Evolutionary conservation across 2,329 filamentous ascomycete species (phyloP), one percentile per base, ranked within the genome.

Genomic region (Fusarium chlamydosporum): DNA sequence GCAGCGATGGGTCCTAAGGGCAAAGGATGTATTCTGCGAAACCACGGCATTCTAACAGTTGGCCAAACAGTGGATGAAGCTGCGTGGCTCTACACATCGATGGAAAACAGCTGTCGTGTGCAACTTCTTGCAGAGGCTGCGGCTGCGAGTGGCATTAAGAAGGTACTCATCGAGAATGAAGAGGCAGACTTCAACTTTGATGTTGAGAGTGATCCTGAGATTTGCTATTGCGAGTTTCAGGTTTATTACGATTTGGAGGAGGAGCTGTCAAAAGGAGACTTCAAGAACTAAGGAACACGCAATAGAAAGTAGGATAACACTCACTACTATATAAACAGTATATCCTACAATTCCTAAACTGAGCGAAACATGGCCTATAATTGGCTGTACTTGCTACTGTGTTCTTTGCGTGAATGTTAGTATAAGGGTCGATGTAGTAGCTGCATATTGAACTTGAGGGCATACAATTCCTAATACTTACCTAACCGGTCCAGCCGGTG

Each of bases 11-110:
- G 90, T 0, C 66, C 68, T 2, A 76, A 80, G 0, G 86, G 85
- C 61, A 91, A 85, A 75, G 89, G 84, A 2, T 82, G 88, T 68
- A 90, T 92, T 34, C 78, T 93, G 46, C 82, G 88, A 58, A 93
- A 93, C 74, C 91, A 93, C 71, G 91, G 91, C 0, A 78, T 93
- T 13, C 72, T 93, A 50, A 92, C 90, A 0, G 89, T 92, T 0
- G 91, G 91, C 0, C 72, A 76, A 6, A 93, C 90, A 0, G 90
- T 93, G 3, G 91, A 93, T 68, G 91, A 93, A 77, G 91, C 91
- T 0, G 89, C 89, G 0, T 92, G 88, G 75, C 77, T 92, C 56
- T 92, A 91, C 76, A 88, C 87, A 0, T 80, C 89, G 7, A 83
- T 92, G 79, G 91, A 93, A 76, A 83, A 87, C 31, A 87, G 84